Percentiles rank a stretch among this genome's conserved stretches.
Evolutionary conservation across 345 rosid species (phyloP).

Genomic region (Rubroshorea leprosula): DNA sequence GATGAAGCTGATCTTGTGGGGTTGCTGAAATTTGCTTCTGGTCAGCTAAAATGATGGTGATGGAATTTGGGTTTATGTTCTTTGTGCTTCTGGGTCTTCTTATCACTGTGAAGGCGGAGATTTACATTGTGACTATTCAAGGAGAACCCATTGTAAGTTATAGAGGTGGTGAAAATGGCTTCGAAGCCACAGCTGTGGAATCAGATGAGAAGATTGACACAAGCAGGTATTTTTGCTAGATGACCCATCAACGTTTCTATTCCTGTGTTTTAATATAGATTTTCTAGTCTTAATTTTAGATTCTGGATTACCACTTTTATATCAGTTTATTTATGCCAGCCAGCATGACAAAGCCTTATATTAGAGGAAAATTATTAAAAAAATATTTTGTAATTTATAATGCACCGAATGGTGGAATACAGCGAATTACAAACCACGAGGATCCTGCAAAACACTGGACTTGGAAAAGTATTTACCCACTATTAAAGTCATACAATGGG

Average conservation of each 20-base stretch:
- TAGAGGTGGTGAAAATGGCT: slow-evolving; percentile 77
- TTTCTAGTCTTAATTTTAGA: no score
- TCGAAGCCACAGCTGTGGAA: slow-evolving; percentile 87
- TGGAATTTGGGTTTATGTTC: slow-evolving; percentile 22
- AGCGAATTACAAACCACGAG: no score
- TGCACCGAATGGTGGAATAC: no score
- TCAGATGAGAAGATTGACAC: slow-evolving; percentile 82
- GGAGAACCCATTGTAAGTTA: slow-evolving; percentile 93
- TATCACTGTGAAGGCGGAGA: slow-evolving; percentile 44
- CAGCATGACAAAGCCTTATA: background rate
- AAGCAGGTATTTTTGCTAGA: slow-evolving; percentile 45
- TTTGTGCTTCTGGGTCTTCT: slow-evolving; percentile 37
- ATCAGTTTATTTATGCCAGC: background rate
- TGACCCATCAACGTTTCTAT: no score
- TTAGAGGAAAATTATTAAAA: no score
- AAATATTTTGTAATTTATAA: no score
- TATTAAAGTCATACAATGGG: no score
- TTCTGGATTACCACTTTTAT: no score
- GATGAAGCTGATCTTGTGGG: slow-evolving; percentile 36
- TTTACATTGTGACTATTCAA: slow-evolving; percentile 76
- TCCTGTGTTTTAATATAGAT: no score
- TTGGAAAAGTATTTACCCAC: no score
- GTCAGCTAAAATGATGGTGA: slow-evolving; percentile 25
- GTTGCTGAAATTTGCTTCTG: slow-evolving; percentile 14
- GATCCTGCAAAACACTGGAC: no score